phyloP scores from a whole-genome alignment of 805 yeast species.

The Ogataea nonfermentans region DNA sequence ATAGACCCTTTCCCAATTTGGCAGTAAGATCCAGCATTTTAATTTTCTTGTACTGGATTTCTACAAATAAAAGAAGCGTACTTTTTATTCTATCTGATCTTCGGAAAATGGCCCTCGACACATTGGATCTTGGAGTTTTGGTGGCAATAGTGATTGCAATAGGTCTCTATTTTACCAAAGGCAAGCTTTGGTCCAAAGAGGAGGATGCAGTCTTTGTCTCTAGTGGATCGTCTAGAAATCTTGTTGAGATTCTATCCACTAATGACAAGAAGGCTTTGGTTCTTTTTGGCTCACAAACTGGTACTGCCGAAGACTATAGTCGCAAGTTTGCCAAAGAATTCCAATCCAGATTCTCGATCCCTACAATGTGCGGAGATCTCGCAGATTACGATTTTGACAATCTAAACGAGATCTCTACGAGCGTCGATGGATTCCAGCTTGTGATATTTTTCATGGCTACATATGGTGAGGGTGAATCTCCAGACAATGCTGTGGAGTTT shows the following conservation, averaged over 20 bases:
- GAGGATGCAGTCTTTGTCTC: constrained; percentile 17
- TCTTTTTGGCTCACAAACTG: constrained; percentile 94
- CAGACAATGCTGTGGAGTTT: constrained; percentile 87
- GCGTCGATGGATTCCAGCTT: constrained; percentile 52
- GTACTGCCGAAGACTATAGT: constrained; percentile 97
- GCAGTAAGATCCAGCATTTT: constrained; percentile 4
- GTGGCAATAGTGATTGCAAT: constrained; percentile 65
- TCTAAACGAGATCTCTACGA: constrained; percentile 59
- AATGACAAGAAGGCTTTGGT: constrained; percentile 76
- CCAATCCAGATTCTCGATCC: constrained; percentile 73
- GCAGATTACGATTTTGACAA: constrained; percentile 86
- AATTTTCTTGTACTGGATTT: constrained; percentile 12
- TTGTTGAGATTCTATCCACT: constrained; percentile 53
- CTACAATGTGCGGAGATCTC: constrained; percentile 81
- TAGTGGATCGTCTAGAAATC: constrained; percentile 50
- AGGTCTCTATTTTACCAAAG: constrained; percentile 65
- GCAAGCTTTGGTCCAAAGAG: constrained; percentile 44
- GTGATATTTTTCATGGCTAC: constrained; percentile 76
- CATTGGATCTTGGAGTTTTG: constrained; percentile 68
- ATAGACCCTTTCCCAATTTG: constrained; percentile 1
- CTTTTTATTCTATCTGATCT: constrained; percentile 1
- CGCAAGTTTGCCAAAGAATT: constrained; percentile 87
- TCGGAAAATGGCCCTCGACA: constrained; percentile 60
- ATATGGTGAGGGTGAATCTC: constrained; percentile 98
- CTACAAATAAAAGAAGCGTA: constrained; percentile 4